These are phyloP conservation scores for Pterulicium gracile DNA, from an alignment of 1,284 basidiomycete genomes.

Conservation along the genomic window DNA sequence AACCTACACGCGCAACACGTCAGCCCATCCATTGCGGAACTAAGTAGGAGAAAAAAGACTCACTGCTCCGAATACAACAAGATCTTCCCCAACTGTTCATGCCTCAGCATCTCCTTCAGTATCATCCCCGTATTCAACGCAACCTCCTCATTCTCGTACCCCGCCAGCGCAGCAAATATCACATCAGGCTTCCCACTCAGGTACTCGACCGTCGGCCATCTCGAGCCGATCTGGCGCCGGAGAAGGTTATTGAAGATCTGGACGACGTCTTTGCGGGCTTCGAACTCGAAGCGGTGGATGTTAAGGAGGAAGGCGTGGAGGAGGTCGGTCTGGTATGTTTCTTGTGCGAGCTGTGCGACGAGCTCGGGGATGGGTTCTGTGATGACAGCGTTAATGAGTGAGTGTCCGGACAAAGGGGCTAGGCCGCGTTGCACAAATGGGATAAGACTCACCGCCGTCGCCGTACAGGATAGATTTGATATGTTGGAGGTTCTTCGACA, in stretches of 20 bases:
- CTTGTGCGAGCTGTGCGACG: slow-evolving; percentile 89
- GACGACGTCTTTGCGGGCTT: slow-evolving; percentile 92
- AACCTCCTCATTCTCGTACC: slow-evolving; percentile 91
- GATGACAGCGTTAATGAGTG: slow-evolving; percentile 6
- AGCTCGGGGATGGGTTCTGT: slow-evolving; percentile 77
- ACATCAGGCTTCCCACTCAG: slow-evolving; percentile 79
- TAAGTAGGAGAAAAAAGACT: slow-evolving; percentile 20
- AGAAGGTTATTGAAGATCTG: slow-evolving; percentile 97
- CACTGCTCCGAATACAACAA: slow-evolving; percentile 90
- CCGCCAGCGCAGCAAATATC: slow-evolving; percentile 79
- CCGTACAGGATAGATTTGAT: slow-evolving; percentile 83
- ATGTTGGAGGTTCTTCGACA: slow-evolving; percentile 81
- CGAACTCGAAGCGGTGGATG: slow-evolving; percentile 89
- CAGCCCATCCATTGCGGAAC: neutral
- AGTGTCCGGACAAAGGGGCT: slow-evolving; percentile 3
- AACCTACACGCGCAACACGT: slow-evolving; percentile 48
- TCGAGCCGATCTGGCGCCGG: slow-evolving; percentile 85
- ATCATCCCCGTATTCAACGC: slow-evolving; percentile 99
- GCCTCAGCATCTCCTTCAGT: slow-evolving; percentile 91
- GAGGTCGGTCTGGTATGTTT: slow-evolving; percentile 88
- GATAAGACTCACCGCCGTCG: slow-evolving; percentile 57
- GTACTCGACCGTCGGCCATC: slow-evolving; percentile 94
- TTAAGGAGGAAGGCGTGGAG: slow-evolving; percentile 75
- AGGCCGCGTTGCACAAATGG: too few species aligned
- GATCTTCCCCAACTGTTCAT: slow-evolving; percentile 87